These are phyloP conservation scores for Lathyrus oleraceus DNA, from an alignment of 306 rosid genomes.

Conservation along the genomic window DNA sequence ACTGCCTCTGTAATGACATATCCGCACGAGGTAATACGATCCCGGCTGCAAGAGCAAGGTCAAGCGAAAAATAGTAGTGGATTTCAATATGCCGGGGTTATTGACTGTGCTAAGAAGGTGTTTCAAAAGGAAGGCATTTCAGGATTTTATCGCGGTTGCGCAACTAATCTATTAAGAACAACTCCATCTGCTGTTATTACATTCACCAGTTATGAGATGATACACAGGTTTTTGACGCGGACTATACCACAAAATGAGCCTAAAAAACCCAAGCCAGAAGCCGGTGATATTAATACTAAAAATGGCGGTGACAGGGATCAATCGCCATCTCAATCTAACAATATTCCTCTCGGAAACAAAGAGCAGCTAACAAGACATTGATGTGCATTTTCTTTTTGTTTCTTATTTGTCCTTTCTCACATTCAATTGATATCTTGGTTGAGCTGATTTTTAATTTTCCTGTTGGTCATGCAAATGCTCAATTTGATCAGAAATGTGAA, in stretches of 20 bases:
- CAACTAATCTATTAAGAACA: slow-evolving; percentile 82
- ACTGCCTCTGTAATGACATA: slow-evolving; percentile 77
- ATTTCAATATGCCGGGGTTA: slow-evolving; percentile 60
- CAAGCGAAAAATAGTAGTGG: slow-evolving; percentile 51
- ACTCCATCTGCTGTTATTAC: slow-evolving; percentile 96
- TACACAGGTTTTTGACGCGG: slow-evolving; percentile 63
- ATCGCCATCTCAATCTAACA: slow-evolving; percentile 51
- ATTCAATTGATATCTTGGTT: slow-evolving; percentile 34
- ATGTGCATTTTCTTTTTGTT: slow-evolving; percentile 19
- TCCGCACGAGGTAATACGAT: slow-evolving; percentile 94
- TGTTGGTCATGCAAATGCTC: slow-evolving; percentile 31
- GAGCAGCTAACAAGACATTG: slow-evolving; percentile 69
- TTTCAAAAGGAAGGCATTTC: slow-evolving; percentile 76
- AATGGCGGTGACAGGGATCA: slow-evolving; percentile 30
- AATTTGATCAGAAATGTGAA: slow-evolving; percentile 24
- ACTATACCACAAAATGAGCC: slow-evolving; percentile 39
- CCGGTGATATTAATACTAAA: slow-evolving; percentile 23
- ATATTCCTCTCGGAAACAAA: slow-evolving; percentile 54
- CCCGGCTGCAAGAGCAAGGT: slow-evolving; percentile 97
- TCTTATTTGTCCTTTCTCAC: background rate
- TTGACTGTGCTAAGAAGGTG: slow-evolving; percentile 83
- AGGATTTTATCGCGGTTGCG: slow-evolving; percentile 92
- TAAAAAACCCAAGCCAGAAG: slow-evolving; percentile 32
- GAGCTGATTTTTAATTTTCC: slow-evolving; percentile 25
- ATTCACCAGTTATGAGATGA: slow-evolving; percentile 92